A percentile compares a stretch with the other conserved stretches of the same genome.
Conservation (phyloP, 176 grass and related monocot species). For the Olyra latifolia region DNA sequence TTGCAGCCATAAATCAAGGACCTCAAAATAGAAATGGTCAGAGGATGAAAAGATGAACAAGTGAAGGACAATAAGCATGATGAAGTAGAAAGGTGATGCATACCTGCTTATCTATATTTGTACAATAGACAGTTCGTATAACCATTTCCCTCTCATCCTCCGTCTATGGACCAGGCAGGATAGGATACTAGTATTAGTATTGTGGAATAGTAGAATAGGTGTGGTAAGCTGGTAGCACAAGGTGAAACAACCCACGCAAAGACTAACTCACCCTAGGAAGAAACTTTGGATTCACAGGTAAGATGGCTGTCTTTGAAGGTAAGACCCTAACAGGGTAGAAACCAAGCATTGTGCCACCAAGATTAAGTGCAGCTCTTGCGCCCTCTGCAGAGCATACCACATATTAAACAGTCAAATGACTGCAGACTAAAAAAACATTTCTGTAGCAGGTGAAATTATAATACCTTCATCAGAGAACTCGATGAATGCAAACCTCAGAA, state of each 20-base stretch:
- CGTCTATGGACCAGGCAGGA: slow-evolving; percentile 47
- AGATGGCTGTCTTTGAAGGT: slow-evolving; percentile 95
- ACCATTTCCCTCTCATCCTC: slow-evolving; percentile 97
- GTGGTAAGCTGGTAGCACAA: not conserved
- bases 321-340: slow-evolving; percentile 94
- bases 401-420: slow-evolving; percentile 17
- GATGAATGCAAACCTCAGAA: slow-evolving; percentile 94
- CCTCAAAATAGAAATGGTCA: slow-evolving; percentile 7
- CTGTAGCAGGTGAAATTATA: slow-evolving; percentile 5
- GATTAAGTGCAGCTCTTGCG: slow-evolving; percentile 69
- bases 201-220: slow-evolving; percentile 11
- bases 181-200: slow-evolving; percentile 29
- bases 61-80: not conserved
- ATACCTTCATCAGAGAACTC: slow-evolving; percentile 92
- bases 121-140: slow-evolving; percentile 92
- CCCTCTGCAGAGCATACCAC: slow-evolving; percentile 51
- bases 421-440: not conserved
- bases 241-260: slow-evolving; percentile 11
- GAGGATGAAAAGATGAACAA: slow-evolving; percentile 6
- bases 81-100: not conserved
- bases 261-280: slow-evolving; percentile 66
- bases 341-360: slow-evolving; percentile 86
- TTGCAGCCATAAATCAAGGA: slow-evolving; percentile 5
- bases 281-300: slow-evolving; percentile 98
- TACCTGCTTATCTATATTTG: slow-evolving; percentile 99